These are phyloP conservation scores for Croton laevigatus DNA, from an alignment of 441 rosid genomes.

Conservation along the genomic window DNA sequence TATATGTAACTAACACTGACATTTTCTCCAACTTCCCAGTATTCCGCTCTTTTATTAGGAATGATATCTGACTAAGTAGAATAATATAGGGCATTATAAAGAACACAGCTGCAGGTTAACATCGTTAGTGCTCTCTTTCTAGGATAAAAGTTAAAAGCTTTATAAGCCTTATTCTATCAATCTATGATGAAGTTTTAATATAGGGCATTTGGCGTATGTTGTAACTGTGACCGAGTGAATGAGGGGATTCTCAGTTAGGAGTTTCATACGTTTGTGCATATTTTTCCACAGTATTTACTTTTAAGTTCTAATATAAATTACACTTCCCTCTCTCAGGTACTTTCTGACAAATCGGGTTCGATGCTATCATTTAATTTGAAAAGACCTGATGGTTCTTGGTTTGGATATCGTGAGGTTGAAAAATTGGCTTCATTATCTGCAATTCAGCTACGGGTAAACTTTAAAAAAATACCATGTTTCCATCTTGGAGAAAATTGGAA, in stretches of 20 bases:
- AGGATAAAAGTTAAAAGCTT: not conserved
- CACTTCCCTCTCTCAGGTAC: slow-evolving; percentile 33
- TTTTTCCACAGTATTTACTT: not conserved
- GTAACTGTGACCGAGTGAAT: not conserved
- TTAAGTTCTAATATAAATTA: slow-evolving; percentile 20
- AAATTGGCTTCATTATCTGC: slow-evolving; percentile 91
- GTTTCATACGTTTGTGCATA: not conserved
- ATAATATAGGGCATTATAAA: not conserved
- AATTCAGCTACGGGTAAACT: slow-evolving; percentile 88
- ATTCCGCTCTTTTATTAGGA: not conserved
- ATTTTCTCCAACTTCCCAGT: not conserved
- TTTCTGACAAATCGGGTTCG: slow-evolving; percentile 53
- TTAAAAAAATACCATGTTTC: slow-evolving; percentile 23
- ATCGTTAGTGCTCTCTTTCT: not conserved
- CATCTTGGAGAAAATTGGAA: slow-evolving; percentile 12
- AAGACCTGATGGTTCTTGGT: slow-evolving; percentile 94
- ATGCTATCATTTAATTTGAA: slow-evolving; percentile 78
- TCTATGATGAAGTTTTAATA: not conserved
- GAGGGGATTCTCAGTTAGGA: not conserved
- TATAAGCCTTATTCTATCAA: not conserved
- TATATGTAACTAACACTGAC: slow-evolving; percentile 4
- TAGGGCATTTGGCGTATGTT: not conserved
- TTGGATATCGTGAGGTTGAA: slow-evolving; percentile 93
- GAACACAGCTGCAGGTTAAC: not conserved
- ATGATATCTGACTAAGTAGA: slow-evolving; percentile 1